Evolutionary conservation across 2,329 filamentous ascomycete species (phyloP), one percentile per base, ranked within the genome.

Genomic region (Calonectria leucothoes): DNA sequence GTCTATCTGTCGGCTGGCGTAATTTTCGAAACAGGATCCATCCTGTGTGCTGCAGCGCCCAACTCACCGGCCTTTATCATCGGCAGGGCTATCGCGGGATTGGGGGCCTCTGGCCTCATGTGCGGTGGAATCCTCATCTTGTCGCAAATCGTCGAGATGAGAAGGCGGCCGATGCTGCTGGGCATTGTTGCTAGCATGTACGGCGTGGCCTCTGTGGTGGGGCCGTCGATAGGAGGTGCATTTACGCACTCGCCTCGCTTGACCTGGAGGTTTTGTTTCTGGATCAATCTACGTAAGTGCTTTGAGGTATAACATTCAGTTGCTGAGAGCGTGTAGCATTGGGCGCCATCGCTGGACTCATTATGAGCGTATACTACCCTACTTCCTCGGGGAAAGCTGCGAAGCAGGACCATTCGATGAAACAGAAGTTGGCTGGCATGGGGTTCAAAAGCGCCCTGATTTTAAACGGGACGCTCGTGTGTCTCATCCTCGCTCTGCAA

Each of bases 41-140:
- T 83, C 5, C 68, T 83, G 1, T 82, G 80, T 0, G 81, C 80
- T 0, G 76, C 75, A 0, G 79, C 81, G 1, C 82, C 82, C 0
- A 82, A 75, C n/a, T 84, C 82, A 1, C 75, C 76, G 6, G 82
- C 81, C 4, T 82, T 87, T 3, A 86, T 87, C n/a, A 74, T 81
- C 0, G 86, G 86, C 0, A 80, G 85, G 23, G 83, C 83, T 0
- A 57, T 87, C 1, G 80, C 85, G 4, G 85, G 85, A 2, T 45
- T 84, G 1, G 85, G 85, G 0, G 76, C 74, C 2, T 68, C 78
- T 0, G 78, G 78, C 0, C 48, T 79, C 0, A 72, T 70, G 61
- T 79, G 75, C 2, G 78, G 76, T 0, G 55, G 75, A 2, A 68
- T 79, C 66, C 74, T 74, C 0, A 73, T 80, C 0, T 33, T 74